Base-by-base conservation (phyloP, 768 basidiomycete species). In the Solioccasus polychromus region DNA sequence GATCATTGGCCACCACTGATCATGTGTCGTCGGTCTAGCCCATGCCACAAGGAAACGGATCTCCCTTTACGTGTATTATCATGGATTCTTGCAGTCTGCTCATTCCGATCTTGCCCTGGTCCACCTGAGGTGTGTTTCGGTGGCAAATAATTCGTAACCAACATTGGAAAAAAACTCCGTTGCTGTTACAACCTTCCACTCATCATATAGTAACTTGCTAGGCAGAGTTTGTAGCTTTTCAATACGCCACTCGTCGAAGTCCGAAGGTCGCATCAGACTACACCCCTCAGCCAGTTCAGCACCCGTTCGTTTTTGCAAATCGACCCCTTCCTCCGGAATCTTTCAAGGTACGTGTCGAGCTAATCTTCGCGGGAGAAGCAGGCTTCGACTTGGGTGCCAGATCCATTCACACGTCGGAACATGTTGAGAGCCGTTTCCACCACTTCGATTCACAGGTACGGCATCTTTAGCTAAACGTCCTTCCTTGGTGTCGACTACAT, bases 331-430 rank as follows among this genome's bases (percentile, higher is more conserved):
- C 36, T 22, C 18, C 40, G 24, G 17, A 45, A 40, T 41, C 47
- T 30, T 25, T 36, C 37, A 47, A 45, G 47, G 37, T 41, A 51
- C 15, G 5, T 32, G 28, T 31, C 22, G 20, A 18, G n/a, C 20
- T 26, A 47, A 63, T 52, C 51, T 49, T 61, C 58, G 58, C 60
- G 60, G 60, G 61, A 61, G 61, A 61, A 63, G 58, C 26, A 5
- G 11, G 20, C 26, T 41, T 44, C 12, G 26, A 29, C 22, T 12
- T 44, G 39, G 8, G 11, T 25, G 19, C 36, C 24, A 37, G 44
- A 52, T 56, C 48, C 39, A 41, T 62, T 60, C 54, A 53, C 48
- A 62, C 51, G 48, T 38, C 47, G 46, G 42, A 48, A 19, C 29
- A 8, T 10, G 25, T 35, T 44, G 44, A 31, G 49, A 48, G 39